Conservation (phyloP, 164 flowering plant species). For the Tinospora cordifolia region DNA sequence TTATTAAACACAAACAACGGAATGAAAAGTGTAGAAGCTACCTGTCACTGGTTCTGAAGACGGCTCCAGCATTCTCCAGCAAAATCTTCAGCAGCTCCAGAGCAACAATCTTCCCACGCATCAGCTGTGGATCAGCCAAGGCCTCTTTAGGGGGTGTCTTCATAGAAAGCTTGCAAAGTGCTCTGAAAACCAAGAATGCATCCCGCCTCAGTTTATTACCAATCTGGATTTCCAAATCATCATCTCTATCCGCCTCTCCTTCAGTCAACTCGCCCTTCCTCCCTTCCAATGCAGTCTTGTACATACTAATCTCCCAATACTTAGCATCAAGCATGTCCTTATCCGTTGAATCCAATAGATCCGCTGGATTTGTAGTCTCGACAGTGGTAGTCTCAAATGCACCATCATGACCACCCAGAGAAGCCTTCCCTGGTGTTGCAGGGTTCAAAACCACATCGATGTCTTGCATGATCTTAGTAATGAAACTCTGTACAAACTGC, state of each 20-base stretch:
- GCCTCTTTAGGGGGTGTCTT: slow-evolving; percentile 98
- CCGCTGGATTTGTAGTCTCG: slow-evolving; percentile 90
- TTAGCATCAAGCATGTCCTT: slow-evolving; percentile 99
- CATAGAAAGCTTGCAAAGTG: slow-evolving; percentile 96
- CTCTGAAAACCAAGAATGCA: slow-evolving; percentile 94
- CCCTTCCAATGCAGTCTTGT: slow-evolving; percentile 95
- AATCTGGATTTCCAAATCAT: slow-evolving; percentile 95
- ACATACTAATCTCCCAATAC: slow-evolving; percentile 99
- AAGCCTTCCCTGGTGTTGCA: slow-evolving; percentile 31
- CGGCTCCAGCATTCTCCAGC: slow-evolving; percentile 97
- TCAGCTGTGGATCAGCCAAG: slow-evolving; percentile 74
- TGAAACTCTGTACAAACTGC: slow-evolving; percentile 89
- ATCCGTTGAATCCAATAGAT: slow-evolving; percentile 95
- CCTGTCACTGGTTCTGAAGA: slow-evolving; percentile 98
- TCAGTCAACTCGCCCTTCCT: slow-evolving; percentile 96
- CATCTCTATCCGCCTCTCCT: slow-evolving; percentile 85
- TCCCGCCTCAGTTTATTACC: slow-evolving; percentile 95
- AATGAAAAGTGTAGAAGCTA: slow-evolving; percentile 16
- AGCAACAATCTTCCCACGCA: slow-evolving; percentile 98
- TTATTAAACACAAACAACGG: not conserved
- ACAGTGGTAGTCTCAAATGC: slow-evolving; percentile 88
- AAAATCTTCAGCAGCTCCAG: slow-evolving; percentile 93
- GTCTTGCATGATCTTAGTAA: slow-evolving; percentile 88
- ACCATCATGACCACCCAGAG: slow-evolving; percentile 67
- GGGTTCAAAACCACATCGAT: slow-evolving; percentile 87